Base-by-base conservation (phyloP, 1,284 basidiomycete genomes). In the Puccinia polysora region DNA sequence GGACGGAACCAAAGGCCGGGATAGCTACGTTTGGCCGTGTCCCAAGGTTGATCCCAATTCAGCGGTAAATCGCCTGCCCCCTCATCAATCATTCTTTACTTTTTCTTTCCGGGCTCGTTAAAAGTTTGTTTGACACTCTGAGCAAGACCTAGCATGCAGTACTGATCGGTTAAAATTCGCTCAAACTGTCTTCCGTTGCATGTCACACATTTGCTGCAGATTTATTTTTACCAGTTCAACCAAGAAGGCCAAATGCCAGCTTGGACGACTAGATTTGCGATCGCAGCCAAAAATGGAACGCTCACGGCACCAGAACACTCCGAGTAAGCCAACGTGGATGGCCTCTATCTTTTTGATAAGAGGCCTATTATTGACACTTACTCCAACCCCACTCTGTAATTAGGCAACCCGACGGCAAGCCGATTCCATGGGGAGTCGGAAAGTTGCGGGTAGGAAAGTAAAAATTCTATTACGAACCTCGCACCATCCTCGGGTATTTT, bases 211-310 rank as follows among this genome's bases (percentile, higher is more conserved):
- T n/a, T n/a, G 64, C 2, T 12, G 32, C 30, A 40, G 34, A 43
- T 52, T 28, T 76, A 76, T 74, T 77, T 79, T 58, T 76, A 76
- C 75, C 78, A 80, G 67, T 79, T 77, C 75, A 75, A 75, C 28
- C 73, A 77, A 73, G 65, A 67, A 55, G 75, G 65, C 4, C 38
- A 73, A 49, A 80, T 82, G 75, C 83, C 82, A 53, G 82, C 82
- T 23, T 92, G 90, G 89, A 90, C 90, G 0, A 86, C 85, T 7
- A 87, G 90, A 45, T 93, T 91, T 83, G 83, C 87, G 50, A 89
- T 92, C 77, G 86, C 87, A 0, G 83, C 83, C 47, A 65, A 83
- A 1, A 76, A 79, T 45, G 87, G 86, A 3, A 75, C 79, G 5
- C 81, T 83, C 36, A 83, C 82, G 0, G 74, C 84, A 15, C 83